A percentile compares a stretch with the other conserved stretches of the same genome.
These are phyloP conservation scores for Endogone sp. DNA, from an alignment of 192 early-diverging fungal genomes.

Conservation along the genomic window DNA sequence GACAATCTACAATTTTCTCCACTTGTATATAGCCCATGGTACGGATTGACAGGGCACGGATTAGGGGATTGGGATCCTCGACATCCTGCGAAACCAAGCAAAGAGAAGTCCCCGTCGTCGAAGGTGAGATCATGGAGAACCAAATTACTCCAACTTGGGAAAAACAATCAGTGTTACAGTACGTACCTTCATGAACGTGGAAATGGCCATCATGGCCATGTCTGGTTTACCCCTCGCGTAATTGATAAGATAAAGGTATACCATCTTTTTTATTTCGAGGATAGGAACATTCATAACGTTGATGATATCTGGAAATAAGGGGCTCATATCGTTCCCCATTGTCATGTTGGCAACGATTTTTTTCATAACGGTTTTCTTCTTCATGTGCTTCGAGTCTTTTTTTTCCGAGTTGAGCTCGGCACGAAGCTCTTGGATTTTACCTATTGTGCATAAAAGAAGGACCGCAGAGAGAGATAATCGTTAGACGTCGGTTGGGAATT, in stretches of 20 bases:
- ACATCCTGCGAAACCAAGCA: constrained; percentile 59
- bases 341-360: constrained; percentile 99
- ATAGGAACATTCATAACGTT: constrained; percentile 88
- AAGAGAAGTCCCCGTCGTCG: background rate
- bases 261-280: constrained; percentile 85
- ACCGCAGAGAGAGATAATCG: constrained; percentile 2
- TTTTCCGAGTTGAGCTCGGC: constrained; percentile 84
- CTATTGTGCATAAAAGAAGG: constrained; percentile 43
- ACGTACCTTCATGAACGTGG: constrained; percentile 77
- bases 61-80: constrained; percentile 89
- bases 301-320: constrained; percentile 89
- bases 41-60: constrained; percentile 91
- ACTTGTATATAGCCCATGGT: constrained; percentile 98
- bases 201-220: constrained; percentile 88
- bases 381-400: constrained; percentile 72
- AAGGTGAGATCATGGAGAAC: background rate
- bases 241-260: constrained; percentile 96
- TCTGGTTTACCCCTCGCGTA: constrained; percentile 93
- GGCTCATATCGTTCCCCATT: constrained; percentile 99
- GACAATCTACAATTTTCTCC: constrained; percentile 81
- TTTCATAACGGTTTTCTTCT: constrained; percentile 83
- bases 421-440: constrained; percentile 88
- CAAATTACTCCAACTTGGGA: background rate
- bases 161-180: too few relatives aligned
- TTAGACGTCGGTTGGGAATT: background rate